Base-by-base conservation (phyloP, 2,329 filamentous ascomycete species). In the Tetracladium maxilliforme region DNA sequence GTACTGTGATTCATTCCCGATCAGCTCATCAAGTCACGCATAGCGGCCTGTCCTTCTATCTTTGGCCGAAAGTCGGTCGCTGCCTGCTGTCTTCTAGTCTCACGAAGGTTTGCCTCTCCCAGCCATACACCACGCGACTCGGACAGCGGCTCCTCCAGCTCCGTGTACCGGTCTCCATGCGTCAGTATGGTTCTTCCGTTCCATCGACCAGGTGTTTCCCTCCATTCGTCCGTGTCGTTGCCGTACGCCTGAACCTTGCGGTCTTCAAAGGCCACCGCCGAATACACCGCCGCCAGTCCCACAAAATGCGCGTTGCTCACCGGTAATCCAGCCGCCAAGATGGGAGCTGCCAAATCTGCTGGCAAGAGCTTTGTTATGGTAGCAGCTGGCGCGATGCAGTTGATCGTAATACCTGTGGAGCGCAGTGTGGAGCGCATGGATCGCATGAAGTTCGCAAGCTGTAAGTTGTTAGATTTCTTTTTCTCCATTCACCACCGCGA, bases 151-250 rank as follows among this genome's bases (percentile, higher is more conserved):
- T 40, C 42, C 29, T 51, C 50, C 7, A 54, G 12, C 35, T 54
- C 51, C 2, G 44, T 48, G 24, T 44, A 54, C 1, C 17, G 23
- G 17, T 52, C 41, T 3, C 49, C 51, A 6, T 52, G 27, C 2
- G 47, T 48, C 6, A 51, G 16, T 13, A 54, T 51, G 4, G 25
- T 55, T 51, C 51, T 50, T 54, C 12, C 43, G 27, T 16, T n/a
- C n/a, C n/a, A n/a, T n/a, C n/a, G n/a, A n/a, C 31, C 34, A 7
- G 16, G 11, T 6, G 11, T 14, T 23, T 26, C 28, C 3, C 24
- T 6, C 7, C 32, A 20, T 7, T 21, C 29, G 7, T 40, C 34
- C 1, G 20, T 26, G 10, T 55, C 51, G 25, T 43, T 47, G 1
- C 51, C 51, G 28, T 55, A 54, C 1, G 27, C 18, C 21, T 52